A percentile compares a stretch with the other conserved stretches of the same genome.
Conservation (phyloP, 352 stramenopile species). For the Lagenidium sp. region DNA sequence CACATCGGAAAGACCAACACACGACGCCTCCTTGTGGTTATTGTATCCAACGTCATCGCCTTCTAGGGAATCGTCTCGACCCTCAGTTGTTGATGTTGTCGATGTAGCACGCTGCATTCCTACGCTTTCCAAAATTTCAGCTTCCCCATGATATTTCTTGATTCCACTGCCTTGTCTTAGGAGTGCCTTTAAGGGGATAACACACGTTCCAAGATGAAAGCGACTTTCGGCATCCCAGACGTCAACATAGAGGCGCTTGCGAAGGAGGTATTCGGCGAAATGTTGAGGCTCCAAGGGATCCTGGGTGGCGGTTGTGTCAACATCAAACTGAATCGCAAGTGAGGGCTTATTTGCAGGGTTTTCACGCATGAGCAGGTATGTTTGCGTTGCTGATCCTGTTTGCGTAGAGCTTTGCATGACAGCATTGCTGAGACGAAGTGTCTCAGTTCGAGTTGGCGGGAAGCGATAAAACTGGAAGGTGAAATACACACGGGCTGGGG, state of each 20-base stretch:
- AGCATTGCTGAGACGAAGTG: slow-evolving; percentile 45
- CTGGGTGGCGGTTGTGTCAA: slow-evolving; percentile 49
- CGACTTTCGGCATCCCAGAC: slow-evolving; percentile 91
- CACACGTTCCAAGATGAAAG: slow-evolving; percentile 80
- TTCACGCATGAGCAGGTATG: slow-evolving; percentile 59
- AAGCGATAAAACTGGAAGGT: slow-evolving; percentile 93
- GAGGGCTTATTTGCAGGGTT: slow-evolving; percentile 49
- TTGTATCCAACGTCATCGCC: too few species aligned
- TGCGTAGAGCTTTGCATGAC: slow-evolving; percentile 29
- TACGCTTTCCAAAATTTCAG: slow-evolving; percentile 39
- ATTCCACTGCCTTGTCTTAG: slow-evolving; percentile 84
- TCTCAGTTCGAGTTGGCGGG: slow-evolving; percentile 82
- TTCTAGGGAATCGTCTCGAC: too few species aligned
- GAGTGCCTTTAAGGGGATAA: slow-evolving; percentile 80
- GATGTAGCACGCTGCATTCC: too few species aligned
- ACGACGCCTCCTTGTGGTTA: too few species aligned
- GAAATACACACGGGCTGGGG: slow-evolving; percentile 80
- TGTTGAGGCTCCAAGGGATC: slow-evolving; percentile 55
- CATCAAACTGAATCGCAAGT: slow-evolving; percentile 63
- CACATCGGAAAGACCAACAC: too few species aligned
- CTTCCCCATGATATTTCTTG: slow-evolving; percentile 87
- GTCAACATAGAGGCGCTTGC: slow-evolving; percentile 83
- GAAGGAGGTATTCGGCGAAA: slow-evolving; percentile 86
- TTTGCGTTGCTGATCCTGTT: slow-evolving; percentile 15
- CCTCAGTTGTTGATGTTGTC: too few species aligned